Percentiles rank a stretch among this genome's conserved stretches.
Evolutionary conservation across 257 asterid genomes (phyloP).

Genomic region (Solanum pennellii): DNA sequence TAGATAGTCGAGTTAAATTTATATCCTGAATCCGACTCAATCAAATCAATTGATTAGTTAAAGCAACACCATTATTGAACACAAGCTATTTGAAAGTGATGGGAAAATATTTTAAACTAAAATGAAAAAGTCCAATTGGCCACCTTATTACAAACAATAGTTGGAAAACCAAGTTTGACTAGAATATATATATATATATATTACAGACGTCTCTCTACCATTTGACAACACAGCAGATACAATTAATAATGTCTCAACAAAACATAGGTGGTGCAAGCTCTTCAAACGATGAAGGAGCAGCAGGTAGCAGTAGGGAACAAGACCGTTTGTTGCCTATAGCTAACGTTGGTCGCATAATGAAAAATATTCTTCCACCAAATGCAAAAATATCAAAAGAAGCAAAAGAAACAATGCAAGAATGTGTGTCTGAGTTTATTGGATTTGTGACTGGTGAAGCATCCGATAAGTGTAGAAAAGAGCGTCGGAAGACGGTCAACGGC

Average conservation of each 20-base stretch:
- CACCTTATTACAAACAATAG: not conserved
- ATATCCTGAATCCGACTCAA: not conserved
- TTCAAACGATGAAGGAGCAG: not conserved
- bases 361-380: constrained; percentile 44
- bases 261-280: constrained; percentile 2
- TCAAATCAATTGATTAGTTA: not conserved
- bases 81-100: not conserved
- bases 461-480: constrained; percentile 56
- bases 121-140: not conserved
- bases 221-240: too few relatives aligned
- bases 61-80: not conserved
- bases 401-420: constrained; percentile 71
- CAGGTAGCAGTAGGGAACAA: constrained; percentile 17
- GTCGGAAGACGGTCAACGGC: constrained; percentile 61
- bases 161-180: not conserved
- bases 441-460: constrained; percentile 69
- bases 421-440: constrained; percentile 65
- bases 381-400: constrained; percentile 74
- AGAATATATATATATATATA: not conserved
- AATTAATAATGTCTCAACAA: constrained; percentile 25
- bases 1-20: not conserved
- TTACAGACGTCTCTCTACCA: not conserved
- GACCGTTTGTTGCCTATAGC: constrained; percentile 56
- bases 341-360: constrained; percentile 76
- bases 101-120: not conserved